Evolutionary conservation across 2,329 filamentous ascomycete species (phyloP).

Genomic region (Xylariaceae sp.): DNA sequence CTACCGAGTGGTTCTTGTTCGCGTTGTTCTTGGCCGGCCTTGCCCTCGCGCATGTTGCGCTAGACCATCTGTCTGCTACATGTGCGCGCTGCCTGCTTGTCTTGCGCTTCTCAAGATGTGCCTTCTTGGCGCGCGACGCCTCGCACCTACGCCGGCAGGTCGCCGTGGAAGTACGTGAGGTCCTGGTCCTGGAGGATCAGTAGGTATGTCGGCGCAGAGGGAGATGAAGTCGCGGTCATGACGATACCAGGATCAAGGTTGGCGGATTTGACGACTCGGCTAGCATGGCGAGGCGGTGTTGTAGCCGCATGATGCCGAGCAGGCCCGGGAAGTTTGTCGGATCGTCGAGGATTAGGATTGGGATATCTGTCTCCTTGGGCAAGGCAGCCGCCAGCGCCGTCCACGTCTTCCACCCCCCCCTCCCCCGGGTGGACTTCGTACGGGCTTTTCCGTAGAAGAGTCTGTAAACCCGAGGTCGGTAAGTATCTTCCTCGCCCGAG

Average conservation of each 20-base stretch:
- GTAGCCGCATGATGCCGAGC: constrained; percentile 82
- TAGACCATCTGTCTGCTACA: constrained; percentile 78
- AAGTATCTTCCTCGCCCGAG: constrained; percentile 67
- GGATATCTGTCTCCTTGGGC: constrained; percentile 72
- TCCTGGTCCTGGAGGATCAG: constrained; percentile 74
- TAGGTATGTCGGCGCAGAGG: constrained; percentile 68
- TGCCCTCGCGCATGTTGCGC: constrained; percentile 74
- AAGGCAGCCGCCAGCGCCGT: constrained; percentile 67
- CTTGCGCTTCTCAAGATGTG: constrained; percentile 75
- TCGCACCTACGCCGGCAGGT: constrained; percentile 75
- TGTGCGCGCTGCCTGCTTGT: constrained; percentile 77
- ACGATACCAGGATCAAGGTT: constrained; percentile 77
- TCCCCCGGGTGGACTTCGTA: constrained; percentile 75
- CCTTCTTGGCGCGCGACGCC: constrained; percentile 64
- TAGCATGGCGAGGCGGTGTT: constrained; percentile 67
- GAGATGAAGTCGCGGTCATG: constrained; percentile 84
- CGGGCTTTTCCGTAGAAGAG: constrained; percentile 58
- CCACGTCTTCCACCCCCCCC: constrained; percentile 81
- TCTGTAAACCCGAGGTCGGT: constrained; percentile 73
- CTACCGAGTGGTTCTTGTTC: constrained; percentile 83
- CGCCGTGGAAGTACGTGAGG: constrained; percentile 75
- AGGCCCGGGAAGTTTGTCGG: constrained; percentile 87
- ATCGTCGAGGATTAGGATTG: constrained; percentile 82
- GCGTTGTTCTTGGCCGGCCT: constrained; percentile 72
- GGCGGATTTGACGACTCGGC: constrained; percentile 55